Conservation (phyloP, 164 flowering plant species). For the Malania oleifera region DNA sequence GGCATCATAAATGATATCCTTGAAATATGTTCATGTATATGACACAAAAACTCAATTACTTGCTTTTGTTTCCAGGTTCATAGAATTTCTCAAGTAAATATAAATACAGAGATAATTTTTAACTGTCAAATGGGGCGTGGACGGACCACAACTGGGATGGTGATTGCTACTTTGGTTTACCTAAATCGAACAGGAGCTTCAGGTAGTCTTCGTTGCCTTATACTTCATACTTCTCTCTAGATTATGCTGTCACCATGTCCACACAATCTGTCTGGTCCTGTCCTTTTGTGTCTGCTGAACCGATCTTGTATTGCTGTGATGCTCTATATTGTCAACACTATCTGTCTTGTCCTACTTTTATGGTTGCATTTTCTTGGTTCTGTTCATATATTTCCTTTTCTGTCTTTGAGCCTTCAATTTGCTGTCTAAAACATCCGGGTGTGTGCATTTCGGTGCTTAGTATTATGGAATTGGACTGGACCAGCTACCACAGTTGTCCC, state of each 20-base stretch:
- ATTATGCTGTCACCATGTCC: neutral
- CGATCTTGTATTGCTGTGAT: neutral
- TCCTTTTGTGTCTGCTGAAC: neutral
- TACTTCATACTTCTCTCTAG: neutral
- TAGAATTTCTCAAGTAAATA: conserved; percentile 64
- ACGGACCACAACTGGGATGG: conserved; percentile 97
- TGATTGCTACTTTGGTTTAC: conserved; percentile 89
- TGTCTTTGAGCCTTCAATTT: neutral
- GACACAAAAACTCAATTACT: neutral
- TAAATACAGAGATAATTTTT: conserved; percentile 74
- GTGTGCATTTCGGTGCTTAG: too few relatives aligned
- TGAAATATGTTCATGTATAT: neutral
- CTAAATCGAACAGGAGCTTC: conserved; percentile 79
- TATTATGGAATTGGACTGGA: too few relatives aligned
- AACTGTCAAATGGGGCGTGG: conserved; percentile 99
- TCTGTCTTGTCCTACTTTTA: neutral
- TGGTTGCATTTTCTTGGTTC: neutral
- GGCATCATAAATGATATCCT: too few relatives aligned
- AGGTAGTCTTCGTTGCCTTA: conserved; percentile 41
- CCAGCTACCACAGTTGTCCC: too few relatives aligned
- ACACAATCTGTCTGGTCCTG: neutral
- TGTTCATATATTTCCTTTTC: neutral
- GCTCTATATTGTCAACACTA: too few relatives aligned
- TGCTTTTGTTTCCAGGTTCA: conserved; percentile 46
- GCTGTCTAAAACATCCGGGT: too few relatives aligned